Evolutionary conservation across 2,329 filamentous ascomycete genomes (phyloP).

Genomic region (Fusarium armeniacum): DNA sequence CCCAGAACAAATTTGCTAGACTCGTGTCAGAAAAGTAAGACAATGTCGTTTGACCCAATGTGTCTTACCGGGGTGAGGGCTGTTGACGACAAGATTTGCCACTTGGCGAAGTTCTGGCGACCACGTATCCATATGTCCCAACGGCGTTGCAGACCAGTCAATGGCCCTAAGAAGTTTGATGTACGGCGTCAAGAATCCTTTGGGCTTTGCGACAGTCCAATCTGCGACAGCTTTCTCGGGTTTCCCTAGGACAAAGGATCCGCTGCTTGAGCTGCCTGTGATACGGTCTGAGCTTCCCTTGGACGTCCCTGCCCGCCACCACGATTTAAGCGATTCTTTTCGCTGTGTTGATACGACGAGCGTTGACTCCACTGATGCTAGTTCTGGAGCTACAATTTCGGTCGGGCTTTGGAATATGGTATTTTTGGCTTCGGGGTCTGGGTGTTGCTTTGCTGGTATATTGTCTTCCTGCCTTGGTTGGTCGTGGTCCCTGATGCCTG

Average conservation of each 20-base stretch:
- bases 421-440: neutral
- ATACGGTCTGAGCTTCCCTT: slow-evolving; percentile 50
- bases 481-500: neutral
- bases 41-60: neutral
- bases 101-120: slow-evolving; percentile 60
- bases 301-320: slow-evolving; percentile 20
- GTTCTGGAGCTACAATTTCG: neutral
- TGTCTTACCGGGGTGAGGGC: slow-evolving; percentile 54
- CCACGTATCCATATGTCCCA: slow-evolving; percentile 62
- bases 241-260: slow-evolving; percentile 49
- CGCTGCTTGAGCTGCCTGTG: slow-evolving; percentile 47
- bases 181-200: slow-evolving; percentile 51
- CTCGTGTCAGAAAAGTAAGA: neutral
- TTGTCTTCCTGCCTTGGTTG: neutral
- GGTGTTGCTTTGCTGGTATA: neutral
- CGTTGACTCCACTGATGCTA: neutral
- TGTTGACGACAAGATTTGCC: slow-evolving; percentile 56
- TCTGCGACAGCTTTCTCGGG: slow-evolving; percentile 55
- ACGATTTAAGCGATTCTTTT: neutral
- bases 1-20: slow-evolving; percentile 70
- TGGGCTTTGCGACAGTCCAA: slow-evolving; percentile 53
- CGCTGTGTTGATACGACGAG: neutral
- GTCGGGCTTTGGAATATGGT: neutral
- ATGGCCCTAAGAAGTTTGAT: slow-evolving; percentile 52
- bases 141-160: slow-evolving; percentile 60